Base-by-base conservation (phyloP, 2,329 filamentous ascomycete genomes). In the Metarhizium humberi region DNA sequence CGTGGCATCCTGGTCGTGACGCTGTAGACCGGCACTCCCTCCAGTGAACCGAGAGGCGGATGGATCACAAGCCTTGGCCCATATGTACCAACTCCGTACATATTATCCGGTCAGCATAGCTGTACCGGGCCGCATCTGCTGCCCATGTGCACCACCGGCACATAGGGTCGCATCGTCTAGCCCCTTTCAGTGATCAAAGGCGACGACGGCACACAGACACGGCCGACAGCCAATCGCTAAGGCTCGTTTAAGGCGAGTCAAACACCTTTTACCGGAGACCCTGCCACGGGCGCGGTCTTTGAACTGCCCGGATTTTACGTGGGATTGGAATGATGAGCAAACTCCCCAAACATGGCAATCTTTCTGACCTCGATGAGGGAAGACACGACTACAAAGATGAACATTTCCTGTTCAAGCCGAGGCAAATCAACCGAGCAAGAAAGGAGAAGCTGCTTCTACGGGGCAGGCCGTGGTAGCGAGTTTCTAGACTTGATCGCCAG, bases 61-160 rank as follows among this genome's bases (percentile, higher is more conserved):
- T 25, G 25, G 25, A 25, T 25, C 25, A 25, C 25, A 25, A 25
- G 29, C 25, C 25, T 14, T 49, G 32, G 32, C 32, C 32, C 32
- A 11, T 25, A 4, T 4, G 25, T 25, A 25, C 25, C 3, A 1
- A 34, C 32, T 34, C 10, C 7, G 32, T 11, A 34, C 32, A 34
- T 34, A 34, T 25, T 25, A 25, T 25, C 25, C 25, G 25, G 25
- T 25, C 25, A 25, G 25, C 25, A 25, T 40, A 6, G 38, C n/a
- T 52, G 40, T 56, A 51, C 55, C 55, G 55, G 52, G 49, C 55
- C 55, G 55, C 52, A 56, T 56, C 55, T 51, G 13, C 38, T 54
- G 43, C 49, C 32, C 48, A 56, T 45, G 48, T 57, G 25, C 25
- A 49, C 42, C 48, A 42, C 25, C 52, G 55, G 55, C 55, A 57